phyloP scores from a whole-genome alignment of 192 early-diverging fungal genomes.

The Rhizophagus clarus region DNA sequence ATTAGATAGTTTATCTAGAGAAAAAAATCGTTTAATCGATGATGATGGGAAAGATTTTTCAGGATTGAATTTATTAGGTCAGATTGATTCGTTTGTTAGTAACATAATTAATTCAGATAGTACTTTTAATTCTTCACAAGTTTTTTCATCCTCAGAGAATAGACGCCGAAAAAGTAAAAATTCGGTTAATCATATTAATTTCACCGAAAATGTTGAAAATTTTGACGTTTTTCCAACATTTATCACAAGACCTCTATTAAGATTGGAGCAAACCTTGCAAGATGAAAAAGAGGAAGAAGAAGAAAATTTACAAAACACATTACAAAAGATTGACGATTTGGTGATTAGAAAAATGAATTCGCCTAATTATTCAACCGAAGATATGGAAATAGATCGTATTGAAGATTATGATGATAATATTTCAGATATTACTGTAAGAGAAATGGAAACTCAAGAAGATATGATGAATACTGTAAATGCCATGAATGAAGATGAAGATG shows the following conservation, averaged over 20 bases:
- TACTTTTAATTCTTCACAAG: not conserved
- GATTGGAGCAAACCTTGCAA: not conserved
- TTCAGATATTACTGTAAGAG: not conserved
- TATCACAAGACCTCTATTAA: not conserved
- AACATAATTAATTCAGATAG: not conserved
- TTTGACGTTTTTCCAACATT: not conserved
- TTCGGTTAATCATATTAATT: not conserved
- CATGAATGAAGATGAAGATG: no score
- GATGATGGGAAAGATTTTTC: not conserved
- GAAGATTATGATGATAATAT: not conserved
- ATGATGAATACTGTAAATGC: not conserved
- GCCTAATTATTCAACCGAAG: not conserved
- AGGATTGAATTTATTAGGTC: not conserved
- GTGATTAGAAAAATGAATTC: not conserved
- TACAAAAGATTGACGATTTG: not conserved
- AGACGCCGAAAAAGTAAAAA: not conserved
- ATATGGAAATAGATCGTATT: not conserved
- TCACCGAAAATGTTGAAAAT: not conserved
- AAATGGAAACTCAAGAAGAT: not conserved
- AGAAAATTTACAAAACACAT: not conserved
- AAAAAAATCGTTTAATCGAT: not conserved
- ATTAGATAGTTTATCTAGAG: not conserved
- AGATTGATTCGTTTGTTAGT: not conserved
- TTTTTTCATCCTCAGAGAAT: not conserved
- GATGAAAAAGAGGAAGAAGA: not conserved